Base-by-base conservation (phyloP, 225 moss, liverwort and hornwort genomes). In the Lunularia cruciata region DNA sequence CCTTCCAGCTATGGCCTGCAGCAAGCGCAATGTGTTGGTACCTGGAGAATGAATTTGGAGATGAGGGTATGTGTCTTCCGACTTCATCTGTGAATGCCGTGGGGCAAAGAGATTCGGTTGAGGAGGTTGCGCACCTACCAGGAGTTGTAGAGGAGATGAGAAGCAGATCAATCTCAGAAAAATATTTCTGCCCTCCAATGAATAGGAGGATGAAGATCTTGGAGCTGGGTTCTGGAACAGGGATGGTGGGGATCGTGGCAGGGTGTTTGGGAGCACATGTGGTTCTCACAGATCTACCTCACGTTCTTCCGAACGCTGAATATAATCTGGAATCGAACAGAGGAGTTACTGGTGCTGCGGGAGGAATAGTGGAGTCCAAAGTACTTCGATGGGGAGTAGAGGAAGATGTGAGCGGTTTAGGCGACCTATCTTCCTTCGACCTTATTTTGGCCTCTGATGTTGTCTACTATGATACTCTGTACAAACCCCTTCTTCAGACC, bases 201-300 rank as follows among this genome's bases (percentile, higher is more conserved):
- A 69, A 57, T 37, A 72, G 75, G 31, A 68, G 72, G 37, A 57
- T 71, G 65, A 75, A 77, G 2, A 83, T 90, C 19, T 49, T 96
- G 61, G 95, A 96, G 78, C 90, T 96, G 0, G 95, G 95, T 15
- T 79, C 95, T n/a, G 95, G 95, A 23, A 96, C 95, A 2, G 95
- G 95, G 15, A 72, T 92, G 86, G 88, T 86, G 0, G 95, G 95
- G 14, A 82, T 92, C 3, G 77, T 90, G 71, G 95, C 95, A 7
- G 92, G 86, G 19, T 88, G 92, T 54, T 66, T 84, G 56, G 95
- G 92, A 10, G 95, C 90, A 0, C 52, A 45, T n/a, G 95, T 96
- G 48, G 75, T 90, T 40, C 73, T 96, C 23, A 90, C 92, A 1
- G 95, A 92, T 61, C 48, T 96, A 77, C 84, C 87, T 30, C 95